These are phyloP conservation scores for Tripterygium wilfordii DNA, from an alignment of 177 flowering plant genomes.

Conservation along the genomic window DNA sequence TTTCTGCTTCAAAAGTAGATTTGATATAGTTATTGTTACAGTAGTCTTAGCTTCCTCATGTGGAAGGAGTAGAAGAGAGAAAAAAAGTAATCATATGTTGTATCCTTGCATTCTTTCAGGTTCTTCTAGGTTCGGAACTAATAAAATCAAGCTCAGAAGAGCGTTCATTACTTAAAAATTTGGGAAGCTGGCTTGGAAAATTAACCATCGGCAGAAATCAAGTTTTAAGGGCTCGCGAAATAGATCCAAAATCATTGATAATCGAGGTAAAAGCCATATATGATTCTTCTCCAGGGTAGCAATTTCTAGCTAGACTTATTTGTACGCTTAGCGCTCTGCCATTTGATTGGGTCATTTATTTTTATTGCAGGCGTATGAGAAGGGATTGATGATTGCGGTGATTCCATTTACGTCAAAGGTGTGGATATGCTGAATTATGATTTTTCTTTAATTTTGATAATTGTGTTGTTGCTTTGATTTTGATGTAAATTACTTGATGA, in stretches of 20 bases:
- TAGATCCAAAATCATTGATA: slow-evolving; percentile 90
- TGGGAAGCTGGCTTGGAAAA: slow-evolving; percentile 99
- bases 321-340: no score
- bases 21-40: no score
- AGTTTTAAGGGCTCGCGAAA: slow-evolving; percentile 82
- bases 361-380: slow-evolving; percentile 99
- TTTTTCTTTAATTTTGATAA: not conserved
- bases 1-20: no score
- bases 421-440: slow-evolving; percentile 6
- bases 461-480: not conserved
- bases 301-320: no score
- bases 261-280: slow-evolving; percentile 94
- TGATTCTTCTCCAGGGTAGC: no score
- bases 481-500: slow-evolving; percentile 16
- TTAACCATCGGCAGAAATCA: slow-evolving; percentile 93
- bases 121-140: slow-evolving; percentile 88
- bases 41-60: no score
- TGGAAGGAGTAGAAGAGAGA: no score
- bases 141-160: slow-evolving; percentile 98
- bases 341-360: no score
- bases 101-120: slow-evolving; percentile 36
- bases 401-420: slow-evolving; percentile 99
- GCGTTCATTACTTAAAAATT: slow-evolving; percentile 90
- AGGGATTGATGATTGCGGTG: slow-evolving; percentile 94
- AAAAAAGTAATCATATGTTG: no score